Base-by-base conservation (phyloP, 164 flowering plant species). In the Taxillus chinensis region DNA sequence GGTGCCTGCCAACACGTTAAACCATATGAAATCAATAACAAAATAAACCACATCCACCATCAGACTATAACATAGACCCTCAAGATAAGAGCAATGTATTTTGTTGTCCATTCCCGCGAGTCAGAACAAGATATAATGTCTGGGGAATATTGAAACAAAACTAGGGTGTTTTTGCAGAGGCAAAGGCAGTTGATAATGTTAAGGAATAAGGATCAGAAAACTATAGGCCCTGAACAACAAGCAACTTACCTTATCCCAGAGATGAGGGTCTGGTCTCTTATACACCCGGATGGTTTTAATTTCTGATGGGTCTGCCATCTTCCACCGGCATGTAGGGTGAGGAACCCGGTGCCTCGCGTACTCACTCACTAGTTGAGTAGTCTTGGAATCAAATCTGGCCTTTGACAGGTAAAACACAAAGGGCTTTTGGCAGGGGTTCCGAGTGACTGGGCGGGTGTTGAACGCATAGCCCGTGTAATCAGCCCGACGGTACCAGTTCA, bases 401-500 rank as follows among this genome's bases (percentile, higher is more conserved):
- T 66, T 71, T 6, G 86, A 67, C 59, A 84, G 6, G 77, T 80
- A 85, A 62, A 82, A 89, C 37, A 89, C 78, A 55, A 84, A 86
- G 3, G 96, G 92, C 63, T 82, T 85, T 59, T 86, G 96, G 72
- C 96, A 89, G 0, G 80, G 86, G 49, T 85, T 83, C 10, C 92
- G 57, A 64, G 72, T 70, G 8, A 89, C 92, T 0, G 96, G 92
- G 1, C 96, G 80, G 2, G 96, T 89, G 72, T 86, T 89, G 83
- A 89, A 89, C 1, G 96, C 83, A 46, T 86, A 89, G 1, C 87
- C 92, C 0, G 86, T 89, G 77, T 85, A 89, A 62, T 89, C 96
- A 4, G 90, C 92, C 61, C 77, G 77, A 39, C 70, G 70, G 63
- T 86, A 85, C 96, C 96, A 89, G 64, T 89, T 89, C 59, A 89